Conservation (phyloP, 176 grass and related monocot species). For the Cenchrus purpureus region DNA sequence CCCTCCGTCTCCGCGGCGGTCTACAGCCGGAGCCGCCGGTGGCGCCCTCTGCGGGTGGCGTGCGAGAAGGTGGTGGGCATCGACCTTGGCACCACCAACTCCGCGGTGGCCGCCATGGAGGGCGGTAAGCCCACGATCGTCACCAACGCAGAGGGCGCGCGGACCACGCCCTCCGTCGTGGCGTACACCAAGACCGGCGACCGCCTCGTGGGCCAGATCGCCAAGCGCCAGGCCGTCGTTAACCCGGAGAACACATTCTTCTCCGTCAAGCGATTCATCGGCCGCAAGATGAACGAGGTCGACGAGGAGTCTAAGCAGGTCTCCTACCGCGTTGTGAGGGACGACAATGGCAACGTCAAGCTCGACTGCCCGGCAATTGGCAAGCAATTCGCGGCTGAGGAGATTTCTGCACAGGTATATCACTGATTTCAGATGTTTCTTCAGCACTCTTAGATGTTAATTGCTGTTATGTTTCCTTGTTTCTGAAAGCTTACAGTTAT, state of each 20-base stretch:
- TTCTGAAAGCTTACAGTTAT: not conserved
- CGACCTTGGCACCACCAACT: constrained; percentile 89
- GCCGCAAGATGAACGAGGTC: constrained; percentile 80
- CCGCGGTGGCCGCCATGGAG: constrained; percentile 77
- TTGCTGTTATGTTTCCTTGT: not conserved
- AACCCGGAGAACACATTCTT: constrained; percentile 90
- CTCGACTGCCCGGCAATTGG: constrained; percentile 74
- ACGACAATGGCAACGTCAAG: constrained; percentile 81
- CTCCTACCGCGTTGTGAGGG: constrained; percentile 61
- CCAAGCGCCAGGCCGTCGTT: constrained; percentile 83
- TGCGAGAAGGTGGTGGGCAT: constrained; percentile 81
- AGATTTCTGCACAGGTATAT: constrained; percentile 69
- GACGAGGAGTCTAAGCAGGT: constrained; percentile 81
- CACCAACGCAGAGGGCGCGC: constrained; percentile 82
- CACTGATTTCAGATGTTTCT: not conserved
- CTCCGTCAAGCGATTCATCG: constrained; percentile 81
- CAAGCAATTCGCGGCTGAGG: constrained; percentile 72
- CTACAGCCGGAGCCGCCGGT: constrained; percentile 43
- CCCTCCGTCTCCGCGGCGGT: constrained; percentile 34
- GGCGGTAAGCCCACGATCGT: constrained; percentile 84
- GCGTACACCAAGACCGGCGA: constrained; percentile 78
- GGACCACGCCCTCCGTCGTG: constrained; percentile 84
- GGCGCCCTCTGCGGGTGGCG: constrained; percentile 58
- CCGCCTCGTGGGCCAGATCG: constrained; percentile 78
- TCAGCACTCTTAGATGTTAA: not conserved